phyloP scores from a whole-genome alignment of 2,329 filamentous ascomycete species.

The Cladorrhinum sp. region DNA sequence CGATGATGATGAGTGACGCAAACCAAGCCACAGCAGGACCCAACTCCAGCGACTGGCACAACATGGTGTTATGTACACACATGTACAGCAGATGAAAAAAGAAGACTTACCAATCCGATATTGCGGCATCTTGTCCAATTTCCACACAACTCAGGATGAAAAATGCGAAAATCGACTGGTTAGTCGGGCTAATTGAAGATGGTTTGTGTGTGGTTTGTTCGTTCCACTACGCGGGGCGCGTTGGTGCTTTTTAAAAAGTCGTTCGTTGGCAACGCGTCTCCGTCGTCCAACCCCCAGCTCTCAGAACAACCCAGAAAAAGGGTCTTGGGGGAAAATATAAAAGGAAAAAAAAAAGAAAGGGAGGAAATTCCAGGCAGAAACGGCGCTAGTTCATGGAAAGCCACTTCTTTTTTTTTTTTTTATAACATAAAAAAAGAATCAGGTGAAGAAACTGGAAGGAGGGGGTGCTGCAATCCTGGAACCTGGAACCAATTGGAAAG shows the following conservation, averaged over 20 bases:
- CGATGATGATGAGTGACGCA: not conserved
- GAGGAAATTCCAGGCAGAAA: not conserved
- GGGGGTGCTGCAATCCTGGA: not conserved
- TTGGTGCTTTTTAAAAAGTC: not conserved
- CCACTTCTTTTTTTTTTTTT: not conserved
- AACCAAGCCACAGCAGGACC: too few relatives aligned
- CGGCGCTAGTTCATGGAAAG: not conserved
- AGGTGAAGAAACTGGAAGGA: not conserved
- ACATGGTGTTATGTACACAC: too few relatives aligned
- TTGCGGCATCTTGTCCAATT: not conserved
- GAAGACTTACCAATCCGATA: conserved; percentile 34
- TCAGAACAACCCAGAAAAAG: not conserved
- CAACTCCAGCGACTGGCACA: not conserved
- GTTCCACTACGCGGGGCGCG: too few relatives aligned
- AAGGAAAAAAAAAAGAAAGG: not conserved
- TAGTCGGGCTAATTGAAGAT: not conserved
- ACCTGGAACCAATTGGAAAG: too few relatives aligned
- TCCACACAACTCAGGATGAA: not conserved
- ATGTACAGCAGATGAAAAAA: conserved; percentile 13
- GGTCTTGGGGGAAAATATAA: not conserved
- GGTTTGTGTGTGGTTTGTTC: not conserved
- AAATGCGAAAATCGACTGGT: not conserved
- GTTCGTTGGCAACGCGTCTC: not conserved
- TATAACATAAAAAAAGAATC: not conserved
- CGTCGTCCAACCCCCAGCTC: too few relatives aligned